Base-by-base conservation (phyloP, 2,329 filamentous ascomycete species). In the Lasiodiplodia gonubiensis region DNA sequence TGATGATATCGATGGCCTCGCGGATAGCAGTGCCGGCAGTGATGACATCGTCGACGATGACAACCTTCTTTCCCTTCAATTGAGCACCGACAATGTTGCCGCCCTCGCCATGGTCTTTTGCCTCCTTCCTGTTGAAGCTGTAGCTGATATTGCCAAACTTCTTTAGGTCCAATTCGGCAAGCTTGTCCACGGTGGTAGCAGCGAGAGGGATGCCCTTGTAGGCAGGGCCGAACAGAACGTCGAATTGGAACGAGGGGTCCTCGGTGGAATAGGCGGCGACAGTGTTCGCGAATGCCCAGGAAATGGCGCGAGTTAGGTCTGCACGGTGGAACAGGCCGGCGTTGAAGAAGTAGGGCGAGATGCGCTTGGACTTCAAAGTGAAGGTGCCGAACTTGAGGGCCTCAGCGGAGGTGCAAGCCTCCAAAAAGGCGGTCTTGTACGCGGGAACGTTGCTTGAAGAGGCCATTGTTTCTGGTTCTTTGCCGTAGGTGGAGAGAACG, bases 121-220 rank as follows among this genome's bases (percentile, higher is more conserved):
- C 92, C 82, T 98, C 95, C 82, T 98, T 98, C 75, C 95, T 89
- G 82, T 98, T 96, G 82, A 97, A 98, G 39, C 89, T 90, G 82
- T 97, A 98, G 75, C 90, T 92, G 67, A 92, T 85, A 52, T 85
- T 81, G 67, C 87, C 88, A 80, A 91, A 95, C 69, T 85, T 87
- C 61, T 82, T 80, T 21, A 86, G 82, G 70, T 92, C 89, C 12
- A 93, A 81, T 74, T 89, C 86, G 64, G 88, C 87, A 14, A 98
- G 87, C 78, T 93, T 91, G 76, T 92, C 87, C 46, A 90, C 86
- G 18, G 93, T 90, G 2, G 92, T 86, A 18, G 91, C 89, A 53
- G 92, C 91, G n/a, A 98, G 87, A 1, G 94, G 93, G 71, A 98
- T 97, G 53, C 95, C 95, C 83, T 98, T 99, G 86, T 98, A 99